phyloP scores from a whole-genome alignment of 2,329 filamentous ascomycete genomes.

The Fonsecaea monophora region DNA sequence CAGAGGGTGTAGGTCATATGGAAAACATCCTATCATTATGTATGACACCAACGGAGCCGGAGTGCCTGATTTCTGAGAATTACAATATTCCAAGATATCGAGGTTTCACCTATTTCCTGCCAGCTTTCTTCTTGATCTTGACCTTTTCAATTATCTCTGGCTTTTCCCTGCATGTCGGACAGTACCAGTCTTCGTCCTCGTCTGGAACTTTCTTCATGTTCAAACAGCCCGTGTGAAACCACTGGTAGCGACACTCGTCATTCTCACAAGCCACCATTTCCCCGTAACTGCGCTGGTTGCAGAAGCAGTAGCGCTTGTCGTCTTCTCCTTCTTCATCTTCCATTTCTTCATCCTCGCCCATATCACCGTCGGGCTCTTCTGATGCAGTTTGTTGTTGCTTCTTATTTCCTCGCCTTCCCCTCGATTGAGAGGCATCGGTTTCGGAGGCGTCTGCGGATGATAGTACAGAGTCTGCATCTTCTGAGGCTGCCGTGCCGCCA shows the following conservation, averaged over 20 bases:
- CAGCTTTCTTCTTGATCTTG: constrained; percentile 38
- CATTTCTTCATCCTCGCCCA: constrained; percentile 55
- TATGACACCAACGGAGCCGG: neutral
- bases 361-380: constrained; percentile 48
- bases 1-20: neutral
- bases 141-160: constrained; percentile 45
- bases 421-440: constrained; percentile 47
- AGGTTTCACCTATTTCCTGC: constrained; percentile 27
- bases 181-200: constrained; percentile 64
- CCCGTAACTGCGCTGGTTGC: constrained; percentile 68
- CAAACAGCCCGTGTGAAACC: constrained; percentile 72
- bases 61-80: neutral
- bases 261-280: constrained; percentile 74
- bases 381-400: constrained; percentile 26
- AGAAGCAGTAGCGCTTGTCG: constrained; percentile 70
- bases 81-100: neutral
- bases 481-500: constrained; percentile 40
- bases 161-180: constrained; percentile 57
- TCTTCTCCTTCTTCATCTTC: constrained; percentile 62
- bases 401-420: constrained; percentile 35
- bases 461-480: constrained; percentile 62
- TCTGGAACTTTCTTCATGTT: constrained; percentile 66
- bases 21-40: neutral
- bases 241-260: constrained; percentile 67
- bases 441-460: constrained; percentile 59